phyloP scores from a whole-genome alignment of 2,329 filamentous ascomycete species.

The Monosporascus sp. region DNA sequence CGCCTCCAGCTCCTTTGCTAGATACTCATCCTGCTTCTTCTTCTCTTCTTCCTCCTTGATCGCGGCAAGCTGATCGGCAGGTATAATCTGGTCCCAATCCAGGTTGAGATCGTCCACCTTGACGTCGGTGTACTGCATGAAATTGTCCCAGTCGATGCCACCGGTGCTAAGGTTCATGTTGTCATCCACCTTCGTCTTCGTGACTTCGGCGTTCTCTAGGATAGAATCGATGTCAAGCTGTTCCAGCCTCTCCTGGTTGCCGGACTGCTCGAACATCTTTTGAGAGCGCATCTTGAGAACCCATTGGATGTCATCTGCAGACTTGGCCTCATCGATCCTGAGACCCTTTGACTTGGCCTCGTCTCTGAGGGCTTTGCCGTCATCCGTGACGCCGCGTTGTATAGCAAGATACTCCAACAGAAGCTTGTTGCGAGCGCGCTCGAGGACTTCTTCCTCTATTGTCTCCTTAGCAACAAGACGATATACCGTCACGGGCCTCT shows the following conservation, averaged over 20 bases:
- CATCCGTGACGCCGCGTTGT: conserved; percentile 92
- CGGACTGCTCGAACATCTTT: conserved; percentile 97
- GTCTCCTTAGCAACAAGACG: conserved; percentile 96
- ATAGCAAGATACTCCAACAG: conserved; percentile 97
- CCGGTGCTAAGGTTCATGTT: conserved; percentile 89
- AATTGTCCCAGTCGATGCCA: conserved; percentile 80
- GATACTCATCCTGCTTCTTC: conserved; percentile 75
- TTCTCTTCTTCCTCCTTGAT: conserved; percentile 87
- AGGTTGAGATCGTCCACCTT: conserved; percentile 77
- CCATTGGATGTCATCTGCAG: conserved; percentile 89
- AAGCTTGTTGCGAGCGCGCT: conserved; percentile 93
- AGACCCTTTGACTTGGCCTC: conserved; percentile 73
- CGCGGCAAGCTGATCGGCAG: conserved; percentile 81
- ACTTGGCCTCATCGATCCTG: conserved; percentile 75
- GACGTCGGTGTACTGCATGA: conserved; percentile 96
- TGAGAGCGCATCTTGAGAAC: conserved; percentile 98
- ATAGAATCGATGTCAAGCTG: conserved; percentile 97
- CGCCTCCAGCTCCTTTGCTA: conserved; percentile 76
- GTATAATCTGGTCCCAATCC: conserved; percentile 98
- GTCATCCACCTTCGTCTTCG: conserved; percentile 91
- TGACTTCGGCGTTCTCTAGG: conserved; percentile 92
- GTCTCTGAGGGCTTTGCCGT: conserved; percentile 71
- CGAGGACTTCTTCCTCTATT: conserved; percentile 94
- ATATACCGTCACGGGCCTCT: conserved; percentile 92
- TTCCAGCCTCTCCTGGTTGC: conserved; percentile 93